Evolutionary conservation across 371 early-diverging fungal species (phyloP).

Genomic region (Syncephalastrum contaminatum): DNA sequence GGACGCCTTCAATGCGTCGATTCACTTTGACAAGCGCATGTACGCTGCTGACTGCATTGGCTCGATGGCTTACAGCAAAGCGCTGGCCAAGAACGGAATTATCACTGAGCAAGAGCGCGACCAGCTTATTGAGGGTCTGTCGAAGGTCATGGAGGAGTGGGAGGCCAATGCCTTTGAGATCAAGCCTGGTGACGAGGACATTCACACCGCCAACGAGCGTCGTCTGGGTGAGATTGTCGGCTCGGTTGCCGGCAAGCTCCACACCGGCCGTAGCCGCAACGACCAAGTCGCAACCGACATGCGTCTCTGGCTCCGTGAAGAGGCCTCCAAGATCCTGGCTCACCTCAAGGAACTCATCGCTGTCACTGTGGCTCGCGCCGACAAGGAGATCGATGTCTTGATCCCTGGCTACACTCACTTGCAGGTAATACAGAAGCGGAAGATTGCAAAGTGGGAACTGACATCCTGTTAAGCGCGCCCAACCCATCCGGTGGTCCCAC

Average conservation of each 20-base stretch:
- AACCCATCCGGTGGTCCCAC: constrained; percentile 97
- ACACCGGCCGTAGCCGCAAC: constrained; percentile 94
- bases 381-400: constrained; percentile 83
- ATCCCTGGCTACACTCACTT: constrained; percentile 98
- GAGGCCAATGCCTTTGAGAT: constrained; percentile 69
- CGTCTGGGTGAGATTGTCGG: constrained; percentile 93
- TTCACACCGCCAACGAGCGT: constrained; percentile 97
- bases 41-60: constrained; percentile 86
- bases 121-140: constrained; percentile 73
- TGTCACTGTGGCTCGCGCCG: constrained; percentile 76
- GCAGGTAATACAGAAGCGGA: constrained; percentile 54
- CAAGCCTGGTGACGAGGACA: constrained; percentile 90
- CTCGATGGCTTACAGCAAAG: constrained; percentile 90
- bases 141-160: constrained; percentile 84
- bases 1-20: constrained; percentile 95
- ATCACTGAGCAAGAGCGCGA: constrained; percentile 76
- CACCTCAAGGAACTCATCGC: constrained; percentile 76
- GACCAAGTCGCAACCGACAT: constrained; percentile 99
- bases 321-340: constrained; percentile 57
- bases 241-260: constrained; percentile 91
- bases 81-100: constrained; percentile 72
- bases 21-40: constrained; percentile 91
- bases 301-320: constrained; percentile 91
- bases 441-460: constrained; percentile 1
- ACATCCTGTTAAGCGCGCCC: constrained; percentile 70